These are phyloP conservation scores for Carpinus viminea DNA, from an alignment of 306 rosid species.

Conservation along the genomic window DNA sequence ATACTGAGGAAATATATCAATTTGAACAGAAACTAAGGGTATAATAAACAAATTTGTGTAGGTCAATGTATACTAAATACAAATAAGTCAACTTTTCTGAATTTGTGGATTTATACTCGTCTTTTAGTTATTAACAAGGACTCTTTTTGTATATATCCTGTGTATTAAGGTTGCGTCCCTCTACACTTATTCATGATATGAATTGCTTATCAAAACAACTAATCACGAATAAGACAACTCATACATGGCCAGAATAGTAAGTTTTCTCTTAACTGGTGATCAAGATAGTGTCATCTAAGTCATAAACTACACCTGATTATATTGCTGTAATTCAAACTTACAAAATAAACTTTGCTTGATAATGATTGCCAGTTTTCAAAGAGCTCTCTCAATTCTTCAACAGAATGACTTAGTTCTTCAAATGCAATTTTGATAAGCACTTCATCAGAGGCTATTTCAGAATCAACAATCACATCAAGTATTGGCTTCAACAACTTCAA, in stretches of 20 bases:
- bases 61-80: too few species aligned
- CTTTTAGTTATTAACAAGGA: too few species aligned
- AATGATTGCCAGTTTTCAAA: constrained; percentile 76
- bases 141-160: too few species aligned
- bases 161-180: too few species aligned
- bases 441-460: constrained; percentile 70
- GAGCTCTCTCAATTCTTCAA: constrained; percentile 74
- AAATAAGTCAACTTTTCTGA: too few species aligned
- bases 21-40: background rate
- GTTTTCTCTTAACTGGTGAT: constrained; percentile 12
- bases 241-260: constrained; percentile 19
- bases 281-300: constrained; percentile 1
- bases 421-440: constrained; percentile 53
- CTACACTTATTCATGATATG: too few species aligned
- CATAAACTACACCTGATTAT: constrained; percentile 13
- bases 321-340: constrained; percentile 51
- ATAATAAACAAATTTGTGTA: too few species aligned
- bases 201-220: background rate
- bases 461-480: constrained; percentile 68
- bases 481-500: constrained; percentile 77
- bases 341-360: constrained; percentile 88
- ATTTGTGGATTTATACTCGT: too few species aligned
- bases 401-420: constrained; percentile 62
- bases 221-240: constrained; percentile 24
- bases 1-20: background rate